These are phyloP conservation scores for Candida succiphila DNA, from an alignment of 805 yeast genomes.

Conservation along the genomic window DNA sequence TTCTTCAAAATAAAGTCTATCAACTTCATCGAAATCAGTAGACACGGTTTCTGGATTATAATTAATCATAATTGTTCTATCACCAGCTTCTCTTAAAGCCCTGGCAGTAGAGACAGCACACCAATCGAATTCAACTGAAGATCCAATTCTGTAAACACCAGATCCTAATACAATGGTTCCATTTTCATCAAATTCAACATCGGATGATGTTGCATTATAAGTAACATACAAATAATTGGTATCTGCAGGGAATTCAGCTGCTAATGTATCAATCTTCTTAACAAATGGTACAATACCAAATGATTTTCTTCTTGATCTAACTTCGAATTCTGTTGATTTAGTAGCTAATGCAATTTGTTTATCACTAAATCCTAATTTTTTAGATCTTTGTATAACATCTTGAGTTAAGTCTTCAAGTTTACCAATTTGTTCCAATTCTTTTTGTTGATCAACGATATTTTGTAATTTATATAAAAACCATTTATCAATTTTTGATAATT, in stretches of 20 bases:
- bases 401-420: slow-evolving; percentile 49
- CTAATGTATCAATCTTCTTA: slow-evolving; percentile 93
- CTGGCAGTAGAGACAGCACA: slow-evolving; percentile 97
- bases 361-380: slow-evolving; percentile 92
- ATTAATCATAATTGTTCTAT: slow-evolving; percentile 91
- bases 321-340: slow-evolving; percentile 65
- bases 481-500: slow-evolving; percentile 83
- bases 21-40: slow-evolving; percentile 97
- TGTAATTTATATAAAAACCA: slow-evolving; percentile 91
- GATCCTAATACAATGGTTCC: slow-evolving; percentile 95
- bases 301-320: slow-evolving; percentile 72
- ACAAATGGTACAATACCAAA: slow-evolving; percentile 85
- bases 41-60: slow-evolving; percentile 98
- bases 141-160: slow-evolving; percentile 98
- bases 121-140: slow-evolving; percentile 98
- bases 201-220: slow-evolving; percentile 82
- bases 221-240: slow-evolving; percentile 95
- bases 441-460: slow-evolving; percentile 88
- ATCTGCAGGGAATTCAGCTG: slow-evolving; percentile 97
- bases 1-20: slow-evolving; percentile 93
- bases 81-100: slow-evolving; percentile 79
- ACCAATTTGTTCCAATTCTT: slow-evolving; percentile 59
- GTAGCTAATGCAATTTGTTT: slow-evolving; percentile 81
- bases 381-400: slow-evolving; percentile 69
- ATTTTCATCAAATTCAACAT: slow-evolving; percentile 75